A percentile compares a stretch with the other conserved stretches of the same genome.
Evolutionary conservation across 768 basidiomycete genomes (phyloP).

Genomic region (Amanita phalloides): DNA sequence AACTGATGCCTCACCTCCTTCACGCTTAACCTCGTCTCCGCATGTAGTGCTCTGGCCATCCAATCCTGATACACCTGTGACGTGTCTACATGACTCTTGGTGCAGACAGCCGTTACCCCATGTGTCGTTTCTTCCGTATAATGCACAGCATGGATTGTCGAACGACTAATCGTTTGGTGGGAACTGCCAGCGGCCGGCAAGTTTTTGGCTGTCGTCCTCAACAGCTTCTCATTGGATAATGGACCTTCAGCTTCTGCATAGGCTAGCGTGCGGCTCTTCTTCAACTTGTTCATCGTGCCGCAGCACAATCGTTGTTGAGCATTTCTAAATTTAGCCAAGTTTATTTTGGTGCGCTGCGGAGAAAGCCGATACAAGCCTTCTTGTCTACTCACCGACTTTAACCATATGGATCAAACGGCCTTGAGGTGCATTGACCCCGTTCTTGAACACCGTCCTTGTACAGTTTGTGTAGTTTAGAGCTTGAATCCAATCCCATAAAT

Average conservation of each 20-base stretch:
- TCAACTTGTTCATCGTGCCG: slow-evolving; percentile 1
- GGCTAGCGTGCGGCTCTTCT: slow-evolving; percentile 4
- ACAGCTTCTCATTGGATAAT: not conserved
- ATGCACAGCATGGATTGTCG: not conserved
- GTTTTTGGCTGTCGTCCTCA: not conserved
- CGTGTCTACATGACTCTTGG: slow-evolving; percentile 16
- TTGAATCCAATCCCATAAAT: no score
- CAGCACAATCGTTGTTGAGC: not conserved
- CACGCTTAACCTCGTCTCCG: slow-evolving; percentile 49
- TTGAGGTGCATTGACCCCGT: no score
- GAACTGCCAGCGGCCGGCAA: no score
- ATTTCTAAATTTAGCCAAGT: not conserved
- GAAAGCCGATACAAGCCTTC: no score
- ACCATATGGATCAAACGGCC: no score
- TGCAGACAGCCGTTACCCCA: not conserved
- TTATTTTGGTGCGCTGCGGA: no score
- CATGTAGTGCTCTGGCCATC: slow-evolving; percentile 54
- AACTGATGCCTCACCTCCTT: slow-evolving; percentile 24
- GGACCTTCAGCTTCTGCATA: slow-evolving; percentile 4
- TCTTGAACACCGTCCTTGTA: no score
- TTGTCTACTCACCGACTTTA: no score
- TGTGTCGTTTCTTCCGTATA: not conserved
- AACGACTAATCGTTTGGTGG: not conserved
- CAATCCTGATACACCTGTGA: slow-evolving; percentile 35
- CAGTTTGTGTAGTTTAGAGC: no score